phyloP scores from a whole-genome alignment of 2,329 filamentous ascomycete species.

The Aureobasidium sp. region DNA sequence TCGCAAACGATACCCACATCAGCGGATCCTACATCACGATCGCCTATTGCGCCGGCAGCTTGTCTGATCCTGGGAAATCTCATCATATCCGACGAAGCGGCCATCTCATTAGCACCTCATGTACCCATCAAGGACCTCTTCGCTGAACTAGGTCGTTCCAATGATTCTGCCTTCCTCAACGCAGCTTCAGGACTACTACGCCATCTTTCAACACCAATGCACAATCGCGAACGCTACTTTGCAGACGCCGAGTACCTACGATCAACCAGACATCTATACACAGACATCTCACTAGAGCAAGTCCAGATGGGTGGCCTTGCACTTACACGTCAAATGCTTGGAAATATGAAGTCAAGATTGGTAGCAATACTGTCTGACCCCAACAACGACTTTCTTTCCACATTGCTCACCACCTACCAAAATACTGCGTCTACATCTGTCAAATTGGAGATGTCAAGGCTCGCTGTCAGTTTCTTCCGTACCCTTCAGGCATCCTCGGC shows the following conservation, averaged over 20 bases:
- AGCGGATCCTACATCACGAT: slow-evolving; percentile 1
- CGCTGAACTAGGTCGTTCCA: neutral
- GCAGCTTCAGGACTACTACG: slow-evolving; percentile 18
- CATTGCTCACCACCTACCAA: neutral
- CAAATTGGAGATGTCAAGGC: slow-evolving; percentile 4
- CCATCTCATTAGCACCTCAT: slow-evolving; percentile 10
- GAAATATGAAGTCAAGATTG: slow-evolving; percentile 8
- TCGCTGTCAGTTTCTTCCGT: slow-evolving; percentile 1
- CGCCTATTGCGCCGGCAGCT: slow-evolving; percentile 8
- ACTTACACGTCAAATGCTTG: slow-evolving; percentile 16
- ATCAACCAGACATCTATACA: neutral
- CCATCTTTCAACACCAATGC: slow-evolving; percentile 15
- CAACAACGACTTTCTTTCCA: neutral
- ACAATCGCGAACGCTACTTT: slow-evolving; percentile 14
- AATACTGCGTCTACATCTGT: neutral
- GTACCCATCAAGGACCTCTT: slow-evolving; percentile 15
- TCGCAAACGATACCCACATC: neutral
- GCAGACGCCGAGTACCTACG: slow-evolving; percentile 5
- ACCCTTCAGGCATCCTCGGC: neutral
- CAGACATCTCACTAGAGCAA: slow-evolving; percentile 9
- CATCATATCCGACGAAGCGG: slow-evolving; percentile 7
- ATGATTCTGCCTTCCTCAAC: slow-evolving; percentile 17
- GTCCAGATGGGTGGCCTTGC: slow-evolving; percentile 17
- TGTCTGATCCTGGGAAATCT: slow-evolving; percentile 19
- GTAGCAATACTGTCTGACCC: neutral